Evolutionary conservation across 2,329 filamentous ascomycete species (phyloP).

Genomic region (Sclerotinia minor): DNA sequence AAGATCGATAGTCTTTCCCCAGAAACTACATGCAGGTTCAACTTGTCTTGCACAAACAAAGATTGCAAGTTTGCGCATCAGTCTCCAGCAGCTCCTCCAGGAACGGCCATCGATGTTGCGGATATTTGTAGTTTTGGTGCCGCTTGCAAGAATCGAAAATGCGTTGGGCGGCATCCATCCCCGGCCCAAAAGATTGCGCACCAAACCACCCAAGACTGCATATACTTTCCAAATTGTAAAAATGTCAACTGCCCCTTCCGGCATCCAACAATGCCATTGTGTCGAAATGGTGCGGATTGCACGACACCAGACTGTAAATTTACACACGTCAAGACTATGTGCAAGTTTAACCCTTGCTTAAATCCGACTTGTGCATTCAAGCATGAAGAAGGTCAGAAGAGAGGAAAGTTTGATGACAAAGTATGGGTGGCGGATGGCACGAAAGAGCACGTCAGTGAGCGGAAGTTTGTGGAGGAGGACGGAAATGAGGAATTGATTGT

Average conservation of each 20-base stretch:
- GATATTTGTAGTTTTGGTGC: slow-evolving; percentile 83
- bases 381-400: slow-evolving; percentile 84
- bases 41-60: slow-evolving; percentile 81
- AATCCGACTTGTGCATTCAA: slow-evolving; percentile 87
- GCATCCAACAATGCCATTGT: slow-evolving; percentile 83
- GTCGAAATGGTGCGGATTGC: slow-evolving; percentile 90
- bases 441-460: slow-evolving; percentile 76
- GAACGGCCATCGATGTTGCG: slow-evolving; percentile 72
- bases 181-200: slow-evolving; percentile 78
- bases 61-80: slow-evolving; percentile 94
- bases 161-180: slow-evolving; percentile 86
- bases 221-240: slow-evolving; percentile 87
- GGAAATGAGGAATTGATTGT: slow-evolving; percentile 55
- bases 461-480: slow-evolving; percentile 78
- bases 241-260: slow-evolving; percentile 86
- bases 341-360: slow-evolving; percentile 88
- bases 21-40: slow-evolving; percentile 82
- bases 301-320: slow-evolving; percentile 81
- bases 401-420: slow-evolving; percentile 81
- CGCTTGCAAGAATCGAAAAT: slow-evolving; percentile 95
- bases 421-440: slow-evolving; percentile 72
- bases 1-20: slow-evolving; percentile 56
- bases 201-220: slow-evolving; percentile 83
- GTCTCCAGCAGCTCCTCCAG: slow-evolving; percentile 82
- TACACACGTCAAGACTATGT: slow-evolving; percentile 79